Evolutionary conservation across 129 eudicot species (phyloP).

Genomic region (Heracleum sosnowskyi): DNA sequence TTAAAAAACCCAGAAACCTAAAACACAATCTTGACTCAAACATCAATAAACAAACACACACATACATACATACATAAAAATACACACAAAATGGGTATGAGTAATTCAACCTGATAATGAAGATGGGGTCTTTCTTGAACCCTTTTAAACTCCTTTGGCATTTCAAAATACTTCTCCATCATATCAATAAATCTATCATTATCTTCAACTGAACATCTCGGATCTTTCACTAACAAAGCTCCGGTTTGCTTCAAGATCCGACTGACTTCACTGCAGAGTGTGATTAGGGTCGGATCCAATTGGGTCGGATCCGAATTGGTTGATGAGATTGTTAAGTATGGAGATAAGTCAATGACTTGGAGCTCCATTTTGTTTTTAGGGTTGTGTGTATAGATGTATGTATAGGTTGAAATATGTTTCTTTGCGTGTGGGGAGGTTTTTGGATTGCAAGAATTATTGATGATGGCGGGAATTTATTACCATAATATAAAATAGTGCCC

Average conservation of each 20-base stretch:
- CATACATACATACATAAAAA: not conserved
- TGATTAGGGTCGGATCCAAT: constrained; percentile 24
- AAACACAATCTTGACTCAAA: not conserved
- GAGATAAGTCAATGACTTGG: constrained; percentile 72
- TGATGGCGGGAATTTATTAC: not conserved
- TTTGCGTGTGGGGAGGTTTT: constrained; percentile 5
- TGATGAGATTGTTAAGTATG: constrained; percentile 33
- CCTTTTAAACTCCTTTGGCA: constrained; percentile 60
- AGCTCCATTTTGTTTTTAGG: constrained; percentile 40
- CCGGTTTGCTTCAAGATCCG: constrained; percentile 81
- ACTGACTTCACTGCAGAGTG: constrained; percentile 63
- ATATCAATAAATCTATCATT: constrained; percentile 81
- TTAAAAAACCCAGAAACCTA: not conserved
- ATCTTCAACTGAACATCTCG: constrained; percentile 70
- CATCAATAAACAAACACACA: not conserved
- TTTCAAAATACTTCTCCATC: constrained; percentile 88
- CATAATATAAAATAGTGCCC: too few relatives aligned
- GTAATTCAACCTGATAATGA: constrained; percentile 61
- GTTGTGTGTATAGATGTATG: not conserved
- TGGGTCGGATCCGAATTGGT: constrained; percentile 6
- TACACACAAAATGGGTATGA: not conserved
- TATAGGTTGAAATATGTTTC: not conserved
- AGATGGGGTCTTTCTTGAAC: constrained; percentile 76
- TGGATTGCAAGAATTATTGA: not conserved
- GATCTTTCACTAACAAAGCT: constrained; percentile 77